A percentile compares a stretch with the other conserved stretches of the same genome.
These are phyloP conservation scores for Fusarium sp. DNA, from an alignment of 2,329 filamentous ascomycete genomes.

Conservation along the genomic window DNA sequence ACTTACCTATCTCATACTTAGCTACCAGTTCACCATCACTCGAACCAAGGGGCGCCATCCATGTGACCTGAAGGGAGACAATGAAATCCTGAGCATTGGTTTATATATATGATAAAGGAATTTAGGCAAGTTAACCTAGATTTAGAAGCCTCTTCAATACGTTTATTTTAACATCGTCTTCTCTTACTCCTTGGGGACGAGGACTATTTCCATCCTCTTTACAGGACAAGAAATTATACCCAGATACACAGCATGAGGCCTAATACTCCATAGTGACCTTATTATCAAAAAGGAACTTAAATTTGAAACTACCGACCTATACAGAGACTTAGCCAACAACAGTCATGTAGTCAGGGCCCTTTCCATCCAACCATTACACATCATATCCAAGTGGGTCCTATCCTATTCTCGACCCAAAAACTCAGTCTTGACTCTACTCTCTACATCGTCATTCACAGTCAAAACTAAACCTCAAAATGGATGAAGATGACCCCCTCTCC, in stretches of 20 bases:
- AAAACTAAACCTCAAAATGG: slow-evolving; percentile 34
- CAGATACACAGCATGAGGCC: neutral
- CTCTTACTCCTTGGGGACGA: neutral
- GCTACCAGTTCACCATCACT: neutral
- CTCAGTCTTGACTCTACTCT: neutral
- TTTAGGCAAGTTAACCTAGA: neutral
- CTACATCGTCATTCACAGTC: neutral
- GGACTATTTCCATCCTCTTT: neutral
- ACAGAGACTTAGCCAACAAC: neutral
- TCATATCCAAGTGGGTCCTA: slow-evolving; percentile 28
- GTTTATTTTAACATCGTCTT: neutral
- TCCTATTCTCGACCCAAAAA: slow-evolving; percentile 26
- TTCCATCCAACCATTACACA: slow-evolving; percentile 13
- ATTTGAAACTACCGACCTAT: neutral
- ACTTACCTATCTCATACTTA: neutral
- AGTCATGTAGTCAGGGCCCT: neutral
- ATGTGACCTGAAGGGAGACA: neutral
- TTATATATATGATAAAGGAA: neutral
- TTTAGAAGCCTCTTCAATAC: neutral
- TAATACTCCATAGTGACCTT: neutral
- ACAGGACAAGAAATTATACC: neutral
- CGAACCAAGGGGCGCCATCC: neutral
- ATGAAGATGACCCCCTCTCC: slow-evolving; percentile 44
- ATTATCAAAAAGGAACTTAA: neutral
- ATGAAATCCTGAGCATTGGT: neutral